Conservation (phyloP, 305 asterid genomes). For the Solanum aculeatissimum region DNA sequence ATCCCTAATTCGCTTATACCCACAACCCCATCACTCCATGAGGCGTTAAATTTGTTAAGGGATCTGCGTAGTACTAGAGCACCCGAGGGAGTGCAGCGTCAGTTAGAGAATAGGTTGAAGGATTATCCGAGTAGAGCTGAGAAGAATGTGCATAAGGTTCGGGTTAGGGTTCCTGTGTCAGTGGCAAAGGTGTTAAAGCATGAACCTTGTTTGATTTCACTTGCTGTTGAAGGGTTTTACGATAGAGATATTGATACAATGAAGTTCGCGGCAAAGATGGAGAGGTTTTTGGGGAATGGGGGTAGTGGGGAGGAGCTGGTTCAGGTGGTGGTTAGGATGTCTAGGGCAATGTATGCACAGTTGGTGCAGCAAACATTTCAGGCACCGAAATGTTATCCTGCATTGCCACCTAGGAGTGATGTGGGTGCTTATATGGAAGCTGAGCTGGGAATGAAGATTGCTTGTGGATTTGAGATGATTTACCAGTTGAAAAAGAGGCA, state of each 20-base stretch:
- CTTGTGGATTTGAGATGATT: slow-evolving; percentile 94
- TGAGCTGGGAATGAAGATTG: slow-evolving; percentile 80
- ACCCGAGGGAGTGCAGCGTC: slow-evolving; percentile 48
- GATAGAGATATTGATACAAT: slow-evolving; percentile 83
- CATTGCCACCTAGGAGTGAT: slow-evolving; percentile 55
- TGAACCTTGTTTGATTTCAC: slow-evolving; percentile 53
- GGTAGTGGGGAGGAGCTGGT: slow-evolving; percentile 59
- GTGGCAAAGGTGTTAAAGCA: slow-evolving; percentile 75
- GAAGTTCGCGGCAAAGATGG: slow-evolving; percentile 76
- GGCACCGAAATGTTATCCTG: slow-evolving; percentile 68
- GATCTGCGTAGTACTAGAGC: slow-evolving; percentile 14
- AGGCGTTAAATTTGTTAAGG: slow-evolving; percentile 30
- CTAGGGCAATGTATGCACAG: slow-evolving; percentile 93
- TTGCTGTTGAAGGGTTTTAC: slow-evolving; percentile 79
- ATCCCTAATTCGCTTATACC: slow-evolving; percentile 38
- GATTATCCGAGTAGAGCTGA: slow-evolving; percentile 63
- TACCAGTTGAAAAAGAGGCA: slow-evolving; percentile 66
- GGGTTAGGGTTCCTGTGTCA: slow-evolving; percentile 49
- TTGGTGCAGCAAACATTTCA: slow-evolving; percentile 75
- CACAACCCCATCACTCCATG: slow-evolving; percentile 29
- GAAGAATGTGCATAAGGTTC: slow-evolving; percentile 50
- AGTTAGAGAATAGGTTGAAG: slow-evolving; percentile 42
- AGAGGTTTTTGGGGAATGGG: slow-evolving; percentile 53
- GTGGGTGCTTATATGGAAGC: slow-evolving; percentile 55
- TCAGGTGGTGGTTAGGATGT: slow-evolving; percentile 55